Evolutionary conservation across 1,139 yeast species (phyloP), one percentile per base, ranked within the genome.

Genomic region (Groenewaldozyma auringiensis): DNA sequence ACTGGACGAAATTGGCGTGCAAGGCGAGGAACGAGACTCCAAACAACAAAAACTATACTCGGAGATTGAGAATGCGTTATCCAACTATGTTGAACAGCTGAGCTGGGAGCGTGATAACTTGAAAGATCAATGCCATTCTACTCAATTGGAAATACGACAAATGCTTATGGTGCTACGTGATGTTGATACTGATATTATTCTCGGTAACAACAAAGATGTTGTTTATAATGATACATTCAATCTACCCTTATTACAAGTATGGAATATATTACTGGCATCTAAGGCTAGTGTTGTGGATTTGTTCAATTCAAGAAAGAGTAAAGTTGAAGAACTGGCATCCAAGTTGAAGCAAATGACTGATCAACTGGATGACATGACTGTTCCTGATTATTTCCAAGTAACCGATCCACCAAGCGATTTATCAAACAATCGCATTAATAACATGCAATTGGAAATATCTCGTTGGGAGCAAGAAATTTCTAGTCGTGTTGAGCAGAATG

Each of bases 1-100:
- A 20, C 64, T 60, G 43, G 68, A 64, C 47, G 69, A 64, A 32
- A 50, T 65, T 18, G 69, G 69, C 3, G 50, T 65, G 4, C 39
- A 54, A 3, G 47, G 53, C 3, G 47, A 51, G 3, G 64, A 63
- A 31, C 53, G 64, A n/a, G 54, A 54, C 20, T 44, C 48, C 2
- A 50, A 68, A n/a, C 66, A 63, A 46, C 54, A 56, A 31, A 51
- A 54, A 33, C 53, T 65, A 9, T 59, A 60, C 42, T 50, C 58
- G 13, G 62, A 57, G n/a, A 55, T 65, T 9, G 50, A 60, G 2
- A 54, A 53, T 17, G 66, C 69, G 3, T 50, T 65, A 21, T 63
- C 61, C 27, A 46, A 49, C 17, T 63, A 63, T 44, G 61, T 66
- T 13, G 45, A 47, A 3, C 52, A 52, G 11, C 64, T 63, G 4